phyloP scores from a whole-genome alignment of 1,284 basidiomycete species.

The Rhizopogon hawkerae region DNA sequence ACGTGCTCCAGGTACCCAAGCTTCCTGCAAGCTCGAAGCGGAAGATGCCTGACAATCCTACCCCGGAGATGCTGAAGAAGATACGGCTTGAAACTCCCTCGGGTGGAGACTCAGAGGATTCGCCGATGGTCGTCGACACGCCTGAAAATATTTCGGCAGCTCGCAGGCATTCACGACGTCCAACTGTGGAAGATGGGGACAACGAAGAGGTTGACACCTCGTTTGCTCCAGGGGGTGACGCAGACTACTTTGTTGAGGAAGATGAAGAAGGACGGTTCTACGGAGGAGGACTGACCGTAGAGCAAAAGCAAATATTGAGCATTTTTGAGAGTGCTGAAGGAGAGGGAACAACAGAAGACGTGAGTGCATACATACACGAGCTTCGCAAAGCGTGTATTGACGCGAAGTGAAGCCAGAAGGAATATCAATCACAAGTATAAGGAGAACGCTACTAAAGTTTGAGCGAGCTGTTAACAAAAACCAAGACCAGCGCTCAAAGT shows the following conservation, averaged over 20 bases:
- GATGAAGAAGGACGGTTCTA: constrained; percentile 91
- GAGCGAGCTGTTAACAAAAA: constrained; percentile 90
- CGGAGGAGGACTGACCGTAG: constrained; percentile 81
- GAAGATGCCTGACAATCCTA: constrained; percentile 76
- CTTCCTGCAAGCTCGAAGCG: constrained; percentile 62
- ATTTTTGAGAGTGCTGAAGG: constrained; percentile 75
- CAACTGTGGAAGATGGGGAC: constrained; percentile 50
- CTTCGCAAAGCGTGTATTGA: constrained; percentile 14
- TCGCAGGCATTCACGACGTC: constrained; percentile 31
- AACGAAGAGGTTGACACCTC: constrained; percentile 40
- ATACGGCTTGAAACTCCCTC: constrained; percentile 47
- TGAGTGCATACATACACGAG: constrained; percentile 31
- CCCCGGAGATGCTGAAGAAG: constrained; percentile 73
- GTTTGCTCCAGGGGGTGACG: constrained; percentile 77
- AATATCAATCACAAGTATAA: constrained; percentile 62
- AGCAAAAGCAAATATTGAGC: constrained; percentile 85
- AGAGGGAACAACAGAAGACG: constrained; percentile 59
- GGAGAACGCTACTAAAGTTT: constrained; percentile 72
- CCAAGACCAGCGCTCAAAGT: constrained; percentile 89
- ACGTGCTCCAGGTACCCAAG: constrained; percentile 53
- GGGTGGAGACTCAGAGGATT: constrained; percentile 3
- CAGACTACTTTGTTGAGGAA: constrained; percentile 84
- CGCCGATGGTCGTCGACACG: constrained; percentile 18
- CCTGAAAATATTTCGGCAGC: constrained; percentile 6
- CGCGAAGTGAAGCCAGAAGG: constrained; percentile 44